phyloP scores from a whole-genome alignment of 306 rosid species.

The Prunus mira region DNA sequence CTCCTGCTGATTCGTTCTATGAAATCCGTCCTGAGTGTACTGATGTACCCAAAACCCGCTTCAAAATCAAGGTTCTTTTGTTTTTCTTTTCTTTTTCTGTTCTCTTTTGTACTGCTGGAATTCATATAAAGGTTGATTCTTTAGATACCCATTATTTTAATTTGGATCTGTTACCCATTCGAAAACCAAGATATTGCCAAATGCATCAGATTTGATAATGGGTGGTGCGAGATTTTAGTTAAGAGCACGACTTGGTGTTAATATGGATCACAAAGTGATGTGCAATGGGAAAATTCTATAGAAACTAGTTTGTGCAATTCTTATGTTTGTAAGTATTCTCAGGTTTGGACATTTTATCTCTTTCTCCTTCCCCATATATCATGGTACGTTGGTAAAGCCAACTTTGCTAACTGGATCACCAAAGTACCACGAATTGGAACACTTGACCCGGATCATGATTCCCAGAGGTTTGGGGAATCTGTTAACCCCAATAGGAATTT shows the following conservation, averaged over 20 bases:
- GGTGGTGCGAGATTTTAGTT: constrained; percentile 8
- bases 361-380: background rate
- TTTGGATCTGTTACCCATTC: constrained; percentile 9
- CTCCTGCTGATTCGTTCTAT: constrained; percentile 90
- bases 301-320: background rate
- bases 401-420: background rate
- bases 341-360: background rate
- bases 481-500: background rate
- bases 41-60: constrained; percentile 80
- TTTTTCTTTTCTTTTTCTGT: background rate
- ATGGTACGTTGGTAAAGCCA: background rate
- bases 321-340: background rate
- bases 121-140: background rate
- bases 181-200: background rate
- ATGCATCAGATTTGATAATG: constrained; percentile 8
- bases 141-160: constrained; percentile 10
- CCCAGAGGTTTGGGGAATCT: background rate
- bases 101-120: background rate
- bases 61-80: constrained; percentile 72
- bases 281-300: background rate
- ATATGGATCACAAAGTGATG: constrained; percentile 9
- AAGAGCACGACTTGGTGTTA: background rate
- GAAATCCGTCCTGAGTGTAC: constrained; percentile 91
- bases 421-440: background rate
- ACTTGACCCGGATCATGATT: background rate